Percentiles rank a stretch among this genome's conserved stretches.
These are phyloP conservation scores for Coemansia sp. DNA, from an alignment of 192 early-diverging fungal species.

Conservation along the genomic window DNA sequence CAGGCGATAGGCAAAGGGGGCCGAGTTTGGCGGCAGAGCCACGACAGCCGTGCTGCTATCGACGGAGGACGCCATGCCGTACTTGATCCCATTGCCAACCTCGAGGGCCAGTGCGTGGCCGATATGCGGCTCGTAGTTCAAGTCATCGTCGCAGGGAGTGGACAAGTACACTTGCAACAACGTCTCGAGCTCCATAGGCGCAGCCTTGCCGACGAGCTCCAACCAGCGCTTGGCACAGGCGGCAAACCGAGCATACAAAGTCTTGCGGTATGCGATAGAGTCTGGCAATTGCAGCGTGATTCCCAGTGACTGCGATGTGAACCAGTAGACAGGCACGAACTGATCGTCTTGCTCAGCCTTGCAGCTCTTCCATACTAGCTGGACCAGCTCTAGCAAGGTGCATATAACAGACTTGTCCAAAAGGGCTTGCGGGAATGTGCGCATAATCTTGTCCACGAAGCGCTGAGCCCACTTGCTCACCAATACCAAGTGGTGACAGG, in stretches of 20 bases:
- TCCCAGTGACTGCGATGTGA: conserved; percentile 62
- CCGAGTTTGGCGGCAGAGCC: conserved; percentile 38
- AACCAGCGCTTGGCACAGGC: conserved; percentile 73
- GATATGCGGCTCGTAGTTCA: conserved; percentile 65
- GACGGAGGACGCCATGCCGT: conserved; percentile 12
- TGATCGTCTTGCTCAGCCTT: conserved; percentile 79
- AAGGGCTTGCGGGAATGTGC: conserved; percentile 74
- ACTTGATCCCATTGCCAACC: conserved; percentile 50
- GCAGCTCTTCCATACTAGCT: conserved; percentile 77
- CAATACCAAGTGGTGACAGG: conserved; percentile 68
- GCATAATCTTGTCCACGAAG: conserved; percentile 63
- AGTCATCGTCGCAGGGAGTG: conserved; percentile 60
- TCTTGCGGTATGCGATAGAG: conserved; percentile 71
- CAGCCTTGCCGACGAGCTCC: conserved; percentile 59
- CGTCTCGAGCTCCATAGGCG: conserved; percentile 72
- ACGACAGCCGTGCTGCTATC: conserved; percentile 5
- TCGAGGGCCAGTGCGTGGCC: conserved; percentile 74
- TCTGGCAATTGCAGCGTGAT: conserved; percentile 74
- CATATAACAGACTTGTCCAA: conserved; percentile 71
- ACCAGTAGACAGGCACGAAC: conserved; percentile 74
- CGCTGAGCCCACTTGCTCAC: conserved; percentile 71
- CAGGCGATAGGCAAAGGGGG: conserved; percentile 41
- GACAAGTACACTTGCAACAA: conserved; percentile 72
- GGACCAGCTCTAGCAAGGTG: conserved; percentile 82
- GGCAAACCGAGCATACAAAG: conserved; percentile 62